Conservation (phyloP, 257 asterid genomes). For the Ehretia macrophylla region DNA sequence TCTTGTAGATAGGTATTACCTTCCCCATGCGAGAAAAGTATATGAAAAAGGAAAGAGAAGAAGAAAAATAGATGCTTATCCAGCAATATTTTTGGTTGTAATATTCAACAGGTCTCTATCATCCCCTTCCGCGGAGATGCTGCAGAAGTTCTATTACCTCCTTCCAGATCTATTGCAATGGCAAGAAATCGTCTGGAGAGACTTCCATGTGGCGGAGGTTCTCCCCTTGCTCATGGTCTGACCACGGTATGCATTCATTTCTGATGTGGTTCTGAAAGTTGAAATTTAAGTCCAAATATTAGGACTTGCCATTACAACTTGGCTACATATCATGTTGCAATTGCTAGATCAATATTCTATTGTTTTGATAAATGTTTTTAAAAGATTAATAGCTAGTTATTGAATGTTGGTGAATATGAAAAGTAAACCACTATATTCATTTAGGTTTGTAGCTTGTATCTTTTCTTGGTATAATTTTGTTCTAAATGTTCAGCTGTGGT, state of each 20-base stretch:
- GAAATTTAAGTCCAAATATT: too few species aligned
- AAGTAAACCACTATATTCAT: too few species aligned
- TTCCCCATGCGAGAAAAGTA: too few species aligned
- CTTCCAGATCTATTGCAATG: constrained; percentile 97
- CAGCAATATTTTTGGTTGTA: constrained; percentile 3
- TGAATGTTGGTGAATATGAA: too few species aligned
- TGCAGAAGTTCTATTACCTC: constrained; percentile 97
- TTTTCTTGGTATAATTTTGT: too few species aligned
- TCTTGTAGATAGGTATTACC: too few species aligned
- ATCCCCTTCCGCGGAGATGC: constrained; percentile 99
- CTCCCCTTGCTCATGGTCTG: constrained; percentile 99
- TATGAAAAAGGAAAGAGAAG: too few species aligned
- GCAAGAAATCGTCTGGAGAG: constrained; percentile 98
- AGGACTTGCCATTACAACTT: not conserved
- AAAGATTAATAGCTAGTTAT: too few species aligned
- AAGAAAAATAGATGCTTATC: too few species aligned
- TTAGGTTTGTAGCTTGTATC: too few species aligned
- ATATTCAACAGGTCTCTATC: constrained; percentile 68
- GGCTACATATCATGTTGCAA: not conserved
- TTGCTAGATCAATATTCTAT: too few species aligned
- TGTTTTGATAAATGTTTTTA: not conserved
- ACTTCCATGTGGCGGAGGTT: constrained; percentile 99
- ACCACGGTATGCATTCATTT: constrained; percentile 67
- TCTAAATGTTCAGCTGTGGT: too few species aligned
- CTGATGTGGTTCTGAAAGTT: not conserved